Evolutionary conservation across 2,329 filamentous ascomycete species (phyloP).

Genomic region (Leptographium wingfieldii): DNA sequence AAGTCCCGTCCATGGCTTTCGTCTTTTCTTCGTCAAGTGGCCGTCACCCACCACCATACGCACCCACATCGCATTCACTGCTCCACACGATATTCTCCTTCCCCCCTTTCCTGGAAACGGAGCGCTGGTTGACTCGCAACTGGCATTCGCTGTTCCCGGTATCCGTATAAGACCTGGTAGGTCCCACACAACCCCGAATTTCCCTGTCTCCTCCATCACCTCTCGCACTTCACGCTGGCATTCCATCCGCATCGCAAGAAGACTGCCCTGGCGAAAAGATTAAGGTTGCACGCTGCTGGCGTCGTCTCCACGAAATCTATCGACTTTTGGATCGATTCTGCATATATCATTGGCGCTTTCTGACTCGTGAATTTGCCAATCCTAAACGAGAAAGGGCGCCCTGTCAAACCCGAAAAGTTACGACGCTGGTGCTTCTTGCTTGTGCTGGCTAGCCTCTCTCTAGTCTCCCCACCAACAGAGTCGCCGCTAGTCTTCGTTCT

Average conservation of each 20-base stretch:
- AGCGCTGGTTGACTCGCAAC: neutral
- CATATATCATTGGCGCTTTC: neutral
- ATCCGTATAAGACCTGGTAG: constrained; percentile 1
- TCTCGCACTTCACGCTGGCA: neutral
- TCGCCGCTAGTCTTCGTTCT: neutral
- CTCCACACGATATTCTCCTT: neutral
- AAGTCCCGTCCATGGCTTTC: neutral
- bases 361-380: neutral
- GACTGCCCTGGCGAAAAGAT: neutral
- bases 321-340: neutral
- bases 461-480: constrained; percentile 1
- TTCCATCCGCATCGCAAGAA: neutral
- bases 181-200: neutral
- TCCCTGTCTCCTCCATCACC: neutral
- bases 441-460: neutral
- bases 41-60: neutral
- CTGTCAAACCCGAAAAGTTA: constrained; percentile 2
- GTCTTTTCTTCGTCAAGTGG: neutral
- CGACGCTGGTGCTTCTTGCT: constrained; percentile 1
- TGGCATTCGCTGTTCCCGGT: neutral
- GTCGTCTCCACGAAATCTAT: neutral
- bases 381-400: constrained; percentile 1
- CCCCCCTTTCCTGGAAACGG: neutral
- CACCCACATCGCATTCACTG: constrained; percentile 1
- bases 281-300: neutral